Base-by-base conservation (phyloP, 2,329 filamentous ascomycete genomes). In the Sporothrix sp. region DNA sequence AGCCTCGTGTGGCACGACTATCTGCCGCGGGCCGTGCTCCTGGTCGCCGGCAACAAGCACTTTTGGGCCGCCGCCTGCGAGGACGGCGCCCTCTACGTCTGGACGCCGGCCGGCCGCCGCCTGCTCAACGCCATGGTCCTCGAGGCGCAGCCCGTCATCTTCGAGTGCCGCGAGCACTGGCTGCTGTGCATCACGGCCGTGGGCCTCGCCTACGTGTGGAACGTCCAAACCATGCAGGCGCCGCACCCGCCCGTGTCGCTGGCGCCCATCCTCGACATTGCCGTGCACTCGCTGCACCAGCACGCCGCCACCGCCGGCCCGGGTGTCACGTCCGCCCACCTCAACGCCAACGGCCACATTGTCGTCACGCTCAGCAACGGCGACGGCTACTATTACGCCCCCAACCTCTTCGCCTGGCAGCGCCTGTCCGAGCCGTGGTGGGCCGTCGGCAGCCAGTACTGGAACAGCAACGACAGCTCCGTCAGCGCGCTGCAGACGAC, bases 391-490 rank as follows among this genome's bases (percentile, higher is more conserved):
- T 83, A 83, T 48, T 98, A 98, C 67, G 87, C 87, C 2, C 79
- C 85, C 0, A 75, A 77, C 16, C 86, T 98, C 84, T 91, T 82
- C 65, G 79, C 82, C 7, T 98, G 93, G 93, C 91, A 97, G 66
- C 82, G 90, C 9, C 74, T 98, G n/a, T 95, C 89, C 2, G 94
- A 98, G 64, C 79, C 87, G 2, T 98, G 93, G 93, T 98, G 93
- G 89, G 91, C 91, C 0, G 89, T 97, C 0, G 90, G 90, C 16
- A 95, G 87, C 59, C 93, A 98, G 64, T 98, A 98, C 65, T 98
- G 93, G 94, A 97, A 98, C 66, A 94, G 89, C 1, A 95, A 89
- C 48, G 93, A 96, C 61, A 89, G 88, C 2, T 89, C 89, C 0
- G 81, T 95, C 48, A 83, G 85, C 43, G 86, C 89, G 46, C 68